Base-by-base conservation (phyloP, 768 basidiomycete genomes). In the Cystofilobasidium bisporidii region DNA sequence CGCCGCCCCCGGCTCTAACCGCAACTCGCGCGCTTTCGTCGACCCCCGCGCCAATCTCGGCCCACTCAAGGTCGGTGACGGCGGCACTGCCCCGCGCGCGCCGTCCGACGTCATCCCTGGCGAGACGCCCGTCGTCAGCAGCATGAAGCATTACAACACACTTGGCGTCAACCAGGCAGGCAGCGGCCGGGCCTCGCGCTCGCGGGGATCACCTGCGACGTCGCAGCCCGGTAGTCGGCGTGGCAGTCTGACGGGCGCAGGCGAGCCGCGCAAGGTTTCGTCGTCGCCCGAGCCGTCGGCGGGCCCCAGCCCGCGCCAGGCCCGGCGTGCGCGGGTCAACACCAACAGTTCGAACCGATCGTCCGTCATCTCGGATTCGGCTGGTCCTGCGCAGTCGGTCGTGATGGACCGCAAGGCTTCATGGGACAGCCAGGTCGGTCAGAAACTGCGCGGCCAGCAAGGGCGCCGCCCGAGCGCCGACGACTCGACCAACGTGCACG, bases 81-180 rank as follows among this genome's bases (percentile, higher is more conserved):
- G 61, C 5, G 61, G 61, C 22, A 68, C 61, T 0, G 61, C 30
- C 14, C 40, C 36, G 20, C 36, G 67, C 6, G 28, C 50, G 14
- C 67, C 67, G 0, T 5, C 26, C 61, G 67, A 55, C 20, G n/a
- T 61, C 50, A 41, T 68, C 12, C 60, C 60, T 3, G 67, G 67
- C 1, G 67, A 68, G 41, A 68, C 67, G 3, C 60, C 67, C 4
- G 61, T 53, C 18, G 65, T 66, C 57, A 26, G 24, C 12, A 50
- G 43, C 26, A 66, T 66, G 65, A 28, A 30, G 33, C 41, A 24
- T 0, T 66, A 61, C 45, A 66, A 66, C 33, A 36, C 59, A n/a
- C 26, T 61, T 17, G 40, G 40, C 28, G 60, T 26, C 28, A 41
- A 43, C 40, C 26, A 17, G 40, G 22, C 6, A 14, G 28, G 33